Base-by-base conservation (phyloP, 2,329 filamentous ascomycete species). In the Dryadomyces quercivorus region DNA sequence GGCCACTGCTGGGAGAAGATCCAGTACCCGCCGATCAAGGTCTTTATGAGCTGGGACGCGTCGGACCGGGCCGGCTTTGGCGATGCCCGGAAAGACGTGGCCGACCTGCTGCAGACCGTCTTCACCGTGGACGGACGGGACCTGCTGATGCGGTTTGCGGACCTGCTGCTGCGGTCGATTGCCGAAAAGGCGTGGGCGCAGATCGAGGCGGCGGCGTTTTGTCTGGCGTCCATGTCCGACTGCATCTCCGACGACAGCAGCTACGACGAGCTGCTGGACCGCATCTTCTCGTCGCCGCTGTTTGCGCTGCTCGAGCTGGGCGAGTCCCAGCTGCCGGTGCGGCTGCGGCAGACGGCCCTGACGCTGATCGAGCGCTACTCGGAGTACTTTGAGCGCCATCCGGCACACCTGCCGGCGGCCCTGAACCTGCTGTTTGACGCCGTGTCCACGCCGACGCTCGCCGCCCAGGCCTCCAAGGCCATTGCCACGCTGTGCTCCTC, bases 21-120 rank as follows among this genome's bases (percentile, higher is more conserved):
- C 50, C 78, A 80, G 46, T 86, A 86, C 58, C 85, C 87, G 4
- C 70, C 80, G 0, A 61, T 71, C 1, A 72, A 78, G 10, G 70
- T 75, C 8, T 79, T 83, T 49, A 72, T 74, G 34, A 71, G 74
- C 0, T 92, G 88, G 88, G 85, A 87, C 58, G 81, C 81, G 5
- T 78, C 80, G 22, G 82, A 87, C 38, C 79, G 80, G 43, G 75
- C 77, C 51, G 81, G 76, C 0, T 91, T 91, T 66, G 74, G 76
- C 52, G 82, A 86, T 55, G 88, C 88, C 50, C 77, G 88, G 34
- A 83, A 86, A 60, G 88, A 94, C 62, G 82, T 91, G n/a, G 77
- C 80, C 51, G 88, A 94, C 64, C 76, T 93, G 51, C 72, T 93
- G 31, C 81, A 89, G 60, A 82, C 85, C 2, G 78, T 84, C 2